Base-by-base conservation (phyloP, 768 basidiomycete genomes). In the Naematelia encephala region DNA sequence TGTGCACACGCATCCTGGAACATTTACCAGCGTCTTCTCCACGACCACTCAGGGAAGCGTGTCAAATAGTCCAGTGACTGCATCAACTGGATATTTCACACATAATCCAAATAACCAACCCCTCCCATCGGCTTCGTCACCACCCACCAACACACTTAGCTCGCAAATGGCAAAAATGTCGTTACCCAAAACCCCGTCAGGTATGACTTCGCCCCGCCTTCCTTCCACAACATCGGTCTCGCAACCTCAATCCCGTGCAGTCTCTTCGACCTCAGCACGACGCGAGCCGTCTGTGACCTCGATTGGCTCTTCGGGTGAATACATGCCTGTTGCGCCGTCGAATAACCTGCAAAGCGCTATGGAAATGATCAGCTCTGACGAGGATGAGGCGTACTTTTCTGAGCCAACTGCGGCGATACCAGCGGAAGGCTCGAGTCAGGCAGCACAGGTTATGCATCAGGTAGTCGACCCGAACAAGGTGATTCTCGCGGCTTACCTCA, bases 401-500 rank as follows among this genome's bases (percentile, higher is more conserved):
- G 63, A 64, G 50, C 61, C 60, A 12, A 25, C 14, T 22, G 25
- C 48, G 12, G 64, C 54, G 1, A 56, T 55, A 5, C 53, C 10
- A 56, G 34, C 8, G 34, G 34, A 16, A 39, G 34, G 34, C 8
- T 39, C 34, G 8, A 42, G 47, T 51, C 67, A 26, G 46, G 25
- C 34, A 19, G 12, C n/a, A 23, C 27, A 42, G 28, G 39, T 5
- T 4, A 30, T 26, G 12, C 63, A 47, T 69, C 72, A 56, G 58
- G 74, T 75, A 50, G 82, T 82, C 42, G 89, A 90, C 64, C 82
- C 83, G 19, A 80, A 84, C n/a, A 93, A 92, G 79, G 80, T 86
- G 39, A 86, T 99, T 39, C 74, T 94, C 3, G 85, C 86, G 19
- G 91, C 92, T 1, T 99, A 98, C 77, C 81, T 99, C 61, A 91